A percentile compares a stretch with the other conserved stretches of the same genome.
Conservation (phyloP, 2,329 filamentous ascomycete species). For the Ophiosphaerella herpotricha region DNA sequence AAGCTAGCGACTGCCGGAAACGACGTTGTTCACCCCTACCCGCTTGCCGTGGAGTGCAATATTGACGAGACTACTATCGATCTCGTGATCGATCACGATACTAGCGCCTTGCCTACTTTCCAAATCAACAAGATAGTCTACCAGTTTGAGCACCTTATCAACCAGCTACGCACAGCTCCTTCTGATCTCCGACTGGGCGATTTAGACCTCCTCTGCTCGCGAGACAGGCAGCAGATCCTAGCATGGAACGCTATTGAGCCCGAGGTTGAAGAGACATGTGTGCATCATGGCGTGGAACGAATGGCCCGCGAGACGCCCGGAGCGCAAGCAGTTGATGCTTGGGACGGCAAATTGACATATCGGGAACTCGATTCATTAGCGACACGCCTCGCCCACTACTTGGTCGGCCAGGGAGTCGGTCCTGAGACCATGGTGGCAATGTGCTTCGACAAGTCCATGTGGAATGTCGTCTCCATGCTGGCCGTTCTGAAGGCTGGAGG, state of each 20-base stretch:
- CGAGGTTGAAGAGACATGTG: not conserved
- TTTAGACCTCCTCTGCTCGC: slow-evolving; percentile 10
- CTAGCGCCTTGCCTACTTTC: not conserved
- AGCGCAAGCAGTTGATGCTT: slow-evolving; percentile 12
- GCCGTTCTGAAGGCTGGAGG: slow-evolving; percentile 49
- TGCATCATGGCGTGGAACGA: not conserved
- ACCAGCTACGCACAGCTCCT: slow-evolving; percentile 10
- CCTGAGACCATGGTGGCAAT: slow-evolving; percentile 10
- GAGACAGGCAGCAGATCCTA: not conserved
- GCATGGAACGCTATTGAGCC: not conserved
- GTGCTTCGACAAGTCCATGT: slow-evolving; percentile 22
- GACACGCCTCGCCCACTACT: slow-evolving; percentile 8
- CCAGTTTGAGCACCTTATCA: slow-evolving; percentile 11
- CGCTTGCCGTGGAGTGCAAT: slow-evolving; percentile 3
- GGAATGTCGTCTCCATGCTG: slow-evolving; percentile 43
- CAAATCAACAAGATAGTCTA: slow-evolving; percentile 9
- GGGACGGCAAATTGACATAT: slow-evolving; percentile 21
- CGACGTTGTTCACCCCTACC: too few relatives aligned
- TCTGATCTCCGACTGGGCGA: slow-evolving; percentile 10
- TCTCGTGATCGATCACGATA: slow-evolving; percentile 3
- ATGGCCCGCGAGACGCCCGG: slow-evolving; percentile 7
- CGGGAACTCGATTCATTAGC: slow-evolving; percentile 12
- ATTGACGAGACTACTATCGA: slow-evolving; percentile 1
- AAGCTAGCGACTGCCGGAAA: slow-evolving; percentile 6
- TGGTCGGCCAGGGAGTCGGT: slow-evolving; percentile 9